Conservation (phyloP, 495 filamentous ascomycete genomes). For the Xylaria telfairii region DNA sequence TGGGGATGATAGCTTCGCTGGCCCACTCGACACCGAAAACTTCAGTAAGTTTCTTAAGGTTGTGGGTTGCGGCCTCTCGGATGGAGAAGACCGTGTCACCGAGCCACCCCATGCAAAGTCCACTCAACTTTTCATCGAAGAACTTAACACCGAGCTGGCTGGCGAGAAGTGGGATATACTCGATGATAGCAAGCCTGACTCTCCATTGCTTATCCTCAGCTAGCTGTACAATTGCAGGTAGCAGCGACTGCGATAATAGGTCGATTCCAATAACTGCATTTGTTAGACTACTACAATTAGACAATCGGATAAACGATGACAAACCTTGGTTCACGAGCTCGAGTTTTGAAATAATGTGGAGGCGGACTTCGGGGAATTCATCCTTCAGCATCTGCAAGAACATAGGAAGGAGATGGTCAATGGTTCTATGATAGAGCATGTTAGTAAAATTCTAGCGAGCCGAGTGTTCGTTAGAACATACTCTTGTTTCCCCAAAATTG, state of each 20-base stretch:
- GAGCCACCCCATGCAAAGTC: conserved; percentile 98
- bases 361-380: conserved; percentile 95
- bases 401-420: conserved; percentile 96
- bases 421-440: conserved; percentile 66
- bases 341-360: conserved; percentile 98
- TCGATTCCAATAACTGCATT: conserved; percentile 91
- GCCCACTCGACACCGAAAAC: conserved; percentile 99
- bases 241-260: conserved; percentile 90
- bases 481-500: conserved; percentile 98
- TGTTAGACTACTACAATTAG: conserved; percentile 31
- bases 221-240: conserved; percentile 96
- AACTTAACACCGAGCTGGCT: conserved; percentile 96
- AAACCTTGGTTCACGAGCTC: conserved; percentile 96
- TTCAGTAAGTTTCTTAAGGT: conserved; percentile 96
- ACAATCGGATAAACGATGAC: not conserved
- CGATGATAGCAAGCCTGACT: conserved; percentile 95
- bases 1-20: conserved; percentile 95
- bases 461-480: conserved; percentile 52
- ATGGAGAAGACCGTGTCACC: conserved; percentile 99
- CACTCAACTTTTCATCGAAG: conserved; percentile 95
- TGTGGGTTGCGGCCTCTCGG: conserved; percentile 93
- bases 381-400: conserved; percentile 99
- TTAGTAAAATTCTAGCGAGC: conserved; percentile 22
- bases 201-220: conserved; percentile 99
- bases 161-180: conserved; percentile 96